These are phyloP conservation scores for Goffeauzyma gilvescens DNA, from an alignment of 768 basidiomycete species.

Conservation along the genomic window DNA sequence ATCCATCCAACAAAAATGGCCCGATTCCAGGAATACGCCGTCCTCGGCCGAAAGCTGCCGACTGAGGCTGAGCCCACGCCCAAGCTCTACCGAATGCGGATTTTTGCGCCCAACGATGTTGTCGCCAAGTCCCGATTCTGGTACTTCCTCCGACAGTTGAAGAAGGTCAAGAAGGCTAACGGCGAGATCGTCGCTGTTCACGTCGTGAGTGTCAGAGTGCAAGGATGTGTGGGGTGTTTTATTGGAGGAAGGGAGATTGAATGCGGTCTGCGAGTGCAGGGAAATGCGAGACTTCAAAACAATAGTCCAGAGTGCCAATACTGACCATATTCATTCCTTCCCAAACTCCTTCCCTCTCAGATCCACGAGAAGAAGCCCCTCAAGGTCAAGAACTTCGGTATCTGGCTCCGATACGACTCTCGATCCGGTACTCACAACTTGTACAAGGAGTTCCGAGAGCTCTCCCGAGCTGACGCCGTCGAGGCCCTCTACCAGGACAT, in stretches of 20 bases:
- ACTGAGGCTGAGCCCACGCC: slow-evolving; percentile 81
- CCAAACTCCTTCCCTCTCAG: slow-evolving; percentile 38
- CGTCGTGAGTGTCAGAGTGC: slow-evolving; percentile 71
- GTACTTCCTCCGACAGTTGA: slow-evolving; percentile 95
- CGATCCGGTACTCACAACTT: slow-evolving; percentile 96
- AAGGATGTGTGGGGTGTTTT: background rate
- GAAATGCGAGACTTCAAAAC: too few relatives aligned
- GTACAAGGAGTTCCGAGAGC: slow-evolving; percentile 60
- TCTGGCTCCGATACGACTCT: slow-evolving; percentile 99
- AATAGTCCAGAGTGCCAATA: background rate
- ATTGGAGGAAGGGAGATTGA: background rate
- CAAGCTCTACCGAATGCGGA: slow-evolving; percentile 99
- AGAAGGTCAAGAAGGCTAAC: slow-evolving; percentile 98
- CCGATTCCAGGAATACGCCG: slow-evolving; percentile 63
- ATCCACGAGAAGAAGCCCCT: slow-evolving; percentile 94
- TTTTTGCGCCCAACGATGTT: slow-evolving; percentile 95
- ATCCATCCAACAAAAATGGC: slow-evolving; percentile 29
- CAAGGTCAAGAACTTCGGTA: slow-evolving; percentile 99
- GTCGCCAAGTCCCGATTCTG: slow-evolving; percentile 99
- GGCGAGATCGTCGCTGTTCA: slow-evolving; percentile 98
- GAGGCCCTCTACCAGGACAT: slow-evolving; percentile 97
- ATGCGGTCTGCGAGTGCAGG: slow-evolving; percentile 1
- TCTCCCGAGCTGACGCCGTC: slow-evolving; percentile 82
- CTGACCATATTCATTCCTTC: slow-evolving; percentile 23
- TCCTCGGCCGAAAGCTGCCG: slow-evolving; percentile 92